phyloP scores from a whole-genome alignment of 2,329 filamentous ascomycete species.

The Pseudocercospora pini-densiflorae region DNA sequence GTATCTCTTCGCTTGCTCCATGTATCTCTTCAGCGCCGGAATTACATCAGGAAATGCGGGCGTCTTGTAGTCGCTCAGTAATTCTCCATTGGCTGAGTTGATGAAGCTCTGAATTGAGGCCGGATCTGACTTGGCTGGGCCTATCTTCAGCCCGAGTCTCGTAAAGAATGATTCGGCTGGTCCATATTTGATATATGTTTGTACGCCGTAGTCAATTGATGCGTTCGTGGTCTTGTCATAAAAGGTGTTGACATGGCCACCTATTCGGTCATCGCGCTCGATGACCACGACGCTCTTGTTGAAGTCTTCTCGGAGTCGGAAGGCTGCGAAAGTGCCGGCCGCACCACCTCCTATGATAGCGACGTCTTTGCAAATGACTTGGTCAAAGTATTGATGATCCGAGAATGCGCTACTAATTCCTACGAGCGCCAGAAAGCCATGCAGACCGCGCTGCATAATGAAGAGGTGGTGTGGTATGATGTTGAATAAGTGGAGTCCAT shows the following conservation, averaged over 20 bases:
- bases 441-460: background rate
- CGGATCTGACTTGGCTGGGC: background rate
- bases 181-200: slow-evolving; percentile 13
- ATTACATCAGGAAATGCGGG: slow-evolving; percentile 3
- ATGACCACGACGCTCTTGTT: slow-evolving; percentile 21
- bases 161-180: slow-evolving; percentile 10
- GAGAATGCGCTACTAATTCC: background rate
- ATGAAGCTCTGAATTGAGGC: background rate
- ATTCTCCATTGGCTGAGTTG: slow-evolving; percentile 4
- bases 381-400: background rate
- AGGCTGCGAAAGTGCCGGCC: slow-evolving; percentile 25
- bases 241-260: slow-evolving; percentile 17
- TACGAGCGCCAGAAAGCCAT: background rate
- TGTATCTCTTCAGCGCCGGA: background rate
- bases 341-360: slow-evolving; percentile 27
- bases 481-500: background rate
- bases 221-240: background rate
- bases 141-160: background rate
- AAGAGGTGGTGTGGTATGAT: background rate
- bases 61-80: slow-evolving; percentile 3
- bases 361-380: slow-evolving; percentile 13
- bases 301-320: slow-evolving; percentile 23
- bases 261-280: slow-evolving; percentile 15
- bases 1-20: slow-evolving; percentile 10
- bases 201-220: slow-evolving; percentile 19